These are phyloP conservation scores for Piper longum DNA, from an alignment of 164 flowering plant genomes.

Conservation along the genomic window DNA sequence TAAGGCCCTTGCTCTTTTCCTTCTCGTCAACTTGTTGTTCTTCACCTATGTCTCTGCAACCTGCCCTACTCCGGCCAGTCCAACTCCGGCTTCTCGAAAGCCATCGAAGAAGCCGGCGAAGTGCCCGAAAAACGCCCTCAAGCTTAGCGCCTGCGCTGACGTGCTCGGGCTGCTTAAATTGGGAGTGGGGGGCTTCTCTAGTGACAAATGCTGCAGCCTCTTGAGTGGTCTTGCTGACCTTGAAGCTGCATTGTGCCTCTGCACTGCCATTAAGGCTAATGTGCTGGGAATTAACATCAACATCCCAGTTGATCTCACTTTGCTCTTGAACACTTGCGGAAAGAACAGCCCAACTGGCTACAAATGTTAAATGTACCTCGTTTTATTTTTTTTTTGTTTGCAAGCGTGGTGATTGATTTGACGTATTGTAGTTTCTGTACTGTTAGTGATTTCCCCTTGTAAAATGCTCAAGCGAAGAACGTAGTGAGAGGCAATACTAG, in stretches of 20 bases:
- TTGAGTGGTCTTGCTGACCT: background rate
- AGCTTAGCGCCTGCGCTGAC: slow-evolving; percentile 1
- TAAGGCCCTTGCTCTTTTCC: slow-evolving; percentile 22
- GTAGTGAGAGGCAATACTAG: too few species aligned
- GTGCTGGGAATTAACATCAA: slow-evolving; percentile 2
- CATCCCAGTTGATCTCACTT: slow-evolving; percentile 1
- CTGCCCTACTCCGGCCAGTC: background rate
- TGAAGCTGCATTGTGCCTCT: slow-evolving; percentile 3
- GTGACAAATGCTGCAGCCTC: background rate
- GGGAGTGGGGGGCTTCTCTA: background rate
- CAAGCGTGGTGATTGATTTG: too few species aligned
- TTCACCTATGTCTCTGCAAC: slow-evolving; percentile 30
- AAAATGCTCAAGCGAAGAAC: too few species aligned
- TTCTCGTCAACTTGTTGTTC: slow-evolving; percentile 43
- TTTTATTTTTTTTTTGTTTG: too few species aligned
- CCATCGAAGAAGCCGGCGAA: background rate
- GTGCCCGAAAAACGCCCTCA: slow-evolving; percentile 3
- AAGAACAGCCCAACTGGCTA: background rate
- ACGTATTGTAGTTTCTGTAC: too few species aligned
- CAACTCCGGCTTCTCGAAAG: background rate
- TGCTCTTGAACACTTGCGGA: slow-evolving; percentile 1
- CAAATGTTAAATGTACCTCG: background rate
- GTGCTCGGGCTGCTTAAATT: background rate
- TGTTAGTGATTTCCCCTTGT: too few species aligned
- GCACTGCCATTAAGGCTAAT: slow-evolving; percentile 3